Evolutionary conservation across 305 asterid genomes (phyloP), one percentile per base, ranked within the genome.

Genomic region (Euphrasia arctica): DNA sequence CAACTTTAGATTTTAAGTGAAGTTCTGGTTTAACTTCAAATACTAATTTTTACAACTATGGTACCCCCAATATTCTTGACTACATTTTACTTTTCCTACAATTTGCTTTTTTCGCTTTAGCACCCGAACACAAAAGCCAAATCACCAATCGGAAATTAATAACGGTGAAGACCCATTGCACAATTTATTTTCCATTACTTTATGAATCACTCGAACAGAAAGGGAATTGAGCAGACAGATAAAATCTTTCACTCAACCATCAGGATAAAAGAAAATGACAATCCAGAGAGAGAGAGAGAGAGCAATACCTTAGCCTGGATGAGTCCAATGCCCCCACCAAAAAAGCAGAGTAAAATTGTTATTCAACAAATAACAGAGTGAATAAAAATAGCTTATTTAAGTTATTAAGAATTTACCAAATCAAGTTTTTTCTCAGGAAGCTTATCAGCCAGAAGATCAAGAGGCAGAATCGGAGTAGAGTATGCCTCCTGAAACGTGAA

Each of bases 381-480:
- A 45, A 12, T 10, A 10, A 43, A 13, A 45, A 45, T 39, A 8
- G 14, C 12, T 3, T 45, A 45, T 45, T 10, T 45, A 45, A 45
- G 11, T 45, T 45, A 11, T 45, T 45, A 10, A 45, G 13, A 45
- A 45, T 14, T n/a, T 45, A 45, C 51, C 51, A 45, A 45, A 62
- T 89, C 96, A 73, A 89, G 74, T 75, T 84, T 87, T 66, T 83
- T 83, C 86, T 74, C 96, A 0, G 94, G 91, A 68, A 85, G 87
- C 77, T 86, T 81, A 65, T 92, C 98, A 9, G 94, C 93, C 43
- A 92, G 89, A 70, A 92, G 66, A 25, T 92, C 95, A 55, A 90
- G 89, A 45, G 98, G 97, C 71, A 80, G 76, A 77, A 87, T 74
- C 14, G 14, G 51, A 10, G 51, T n/a, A 45, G 51, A 45, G 14